Conservation (phyloP, 2,329 filamentous ascomycete species). For the Pseudogymnoascus verrucosus region DNA sequence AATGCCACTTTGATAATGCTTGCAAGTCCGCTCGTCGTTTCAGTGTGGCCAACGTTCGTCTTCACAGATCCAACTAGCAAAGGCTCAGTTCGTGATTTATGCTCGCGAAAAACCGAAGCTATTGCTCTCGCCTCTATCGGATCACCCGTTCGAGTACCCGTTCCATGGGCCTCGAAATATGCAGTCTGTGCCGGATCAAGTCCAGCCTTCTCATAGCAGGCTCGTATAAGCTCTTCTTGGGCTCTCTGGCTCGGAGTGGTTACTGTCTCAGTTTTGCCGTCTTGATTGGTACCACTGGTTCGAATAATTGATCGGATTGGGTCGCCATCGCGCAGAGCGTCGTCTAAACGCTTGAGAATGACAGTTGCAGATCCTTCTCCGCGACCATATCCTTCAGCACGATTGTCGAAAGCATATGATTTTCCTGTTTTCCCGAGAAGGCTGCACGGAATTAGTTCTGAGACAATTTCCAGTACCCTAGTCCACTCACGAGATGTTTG, state of each 20-base stretch:
- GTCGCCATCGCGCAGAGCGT: constrained; percentile 52
- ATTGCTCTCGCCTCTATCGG: constrained; percentile 13
- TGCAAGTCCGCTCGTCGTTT: no score
- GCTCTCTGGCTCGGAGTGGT: constrained; percentile 42
- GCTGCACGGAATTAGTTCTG: no score
- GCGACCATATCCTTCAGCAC: constrained; percentile 53
- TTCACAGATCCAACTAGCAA: no score
- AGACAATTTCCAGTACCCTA: no score
- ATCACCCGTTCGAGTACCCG: constrained; percentile 14
- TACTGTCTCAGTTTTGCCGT: constrained; percentile 50
- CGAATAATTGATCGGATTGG: constrained; percentile 47
- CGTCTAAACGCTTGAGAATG: constrained; percentile 48
- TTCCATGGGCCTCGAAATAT: constrained; percentile 13
- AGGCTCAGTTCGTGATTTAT: no score
- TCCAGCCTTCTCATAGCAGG: constrained; percentile 10
- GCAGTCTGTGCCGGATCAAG: constrained; percentile 11
- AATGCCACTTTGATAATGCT: no score
- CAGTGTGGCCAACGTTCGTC: no score
- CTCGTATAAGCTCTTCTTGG: constrained; percentile 27
- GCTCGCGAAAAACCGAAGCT: background rate
- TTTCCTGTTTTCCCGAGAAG: no score
- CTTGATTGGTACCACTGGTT: constrained; percentile 44
- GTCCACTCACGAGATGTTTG: no score
- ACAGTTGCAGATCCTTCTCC: constrained; percentile 54
- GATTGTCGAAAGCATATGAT: constrained; percentile 44